Base-by-base conservation (phyloP, 2,329 filamentous ascomycete species). In the Trichoderma aggressivum region DNA sequence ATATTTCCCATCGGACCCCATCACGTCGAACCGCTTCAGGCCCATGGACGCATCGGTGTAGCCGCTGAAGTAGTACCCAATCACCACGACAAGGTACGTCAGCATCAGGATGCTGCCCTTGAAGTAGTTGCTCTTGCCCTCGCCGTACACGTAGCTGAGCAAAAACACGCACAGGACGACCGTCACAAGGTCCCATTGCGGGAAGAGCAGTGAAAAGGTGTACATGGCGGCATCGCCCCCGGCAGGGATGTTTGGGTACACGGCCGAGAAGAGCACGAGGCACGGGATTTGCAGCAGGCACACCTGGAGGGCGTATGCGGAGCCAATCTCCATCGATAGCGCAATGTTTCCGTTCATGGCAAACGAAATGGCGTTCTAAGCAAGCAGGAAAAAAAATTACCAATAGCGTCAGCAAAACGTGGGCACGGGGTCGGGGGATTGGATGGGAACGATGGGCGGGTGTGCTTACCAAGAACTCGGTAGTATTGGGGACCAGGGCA, bases 301-400 rank as follows among this genome's bases (percentile, higher is more conserved):
- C 63, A 99, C 96, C 81, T 99, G 96, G 56, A 99, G 86, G 2
- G 96, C 96, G 79, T 99, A 99, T 2, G 95, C 95, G 0, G 94
- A 98, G 75, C 96, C 96, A 76, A 99, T 99, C 79, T 99, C 96
- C 96, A 99, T 99, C 47, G 94, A 98, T 21, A 99, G 85, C 0
- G 96, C 96, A 81, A 99, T 98, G 81, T 99, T 99, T 72, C 96
- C 96, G 78, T 99, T 98, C 95, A 99, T 99, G 68, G 96, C 96
- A 80, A 99, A 99, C 0, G 94, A 98, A 72, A 99, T 99, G 79
- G 95, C 96, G 81, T 99, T 99, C 90, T 94, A 70, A 12, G 11
- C 34, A 21, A 32, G 36, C 55, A n/a, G 6, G 55, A 21, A 30
- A 59, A 32, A 58, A 58, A 59, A 43, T 39, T 30, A 28, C 12